A percentile compares a stretch with the other conserved stretches of the same genome.
phyloP scores from a whole-genome alignment of 2,329 filamentous ascomycete species.

The Fusarium sacchari region DNA sequence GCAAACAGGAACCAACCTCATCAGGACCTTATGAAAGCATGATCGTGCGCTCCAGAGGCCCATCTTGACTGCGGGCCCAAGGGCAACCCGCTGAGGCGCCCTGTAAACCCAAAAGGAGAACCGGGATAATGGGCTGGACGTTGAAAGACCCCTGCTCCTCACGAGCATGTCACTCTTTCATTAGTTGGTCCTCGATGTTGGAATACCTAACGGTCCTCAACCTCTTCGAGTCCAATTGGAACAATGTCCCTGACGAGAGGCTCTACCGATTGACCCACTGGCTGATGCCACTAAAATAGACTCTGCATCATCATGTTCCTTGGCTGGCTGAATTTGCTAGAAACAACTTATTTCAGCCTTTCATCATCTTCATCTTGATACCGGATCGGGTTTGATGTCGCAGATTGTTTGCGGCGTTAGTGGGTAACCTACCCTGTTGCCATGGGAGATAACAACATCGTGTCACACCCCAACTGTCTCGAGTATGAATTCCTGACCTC shows the following conservation, averaged over 20 bases:
- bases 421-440: conserved; percentile 28
- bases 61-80: conserved; percentile 19
- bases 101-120: conserved; percentile 16
- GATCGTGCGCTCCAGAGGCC: conserved; percentile 17
- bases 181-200: background rate
- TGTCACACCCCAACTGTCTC: conserved; percentile 14
- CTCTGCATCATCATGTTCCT: conserved; percentile 2
- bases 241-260: conserved; percentile 7
- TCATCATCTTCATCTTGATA: conserved; percentile 16
- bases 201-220: conserved; percentile 17
- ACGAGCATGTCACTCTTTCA: conserved; percentile 4
- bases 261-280: conserved; percentile 16
- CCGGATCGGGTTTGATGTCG: conserved; percentile 20
- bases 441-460: conserved; percentile 32
- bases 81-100: conserved; percentile 12
- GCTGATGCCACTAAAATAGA: conserved; percentile 10
- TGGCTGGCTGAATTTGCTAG: conserved; percentile 19
- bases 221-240: conserved; percentile 9
- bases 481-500: conserved; percentile 10
- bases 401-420: conserved; percentile 19
- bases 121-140: conserved; percentile 17
- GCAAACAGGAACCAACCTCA: conserved; percentile 9
- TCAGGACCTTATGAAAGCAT: background rate
- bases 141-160: conserved; percentile 21
- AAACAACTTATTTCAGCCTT: conserved; percentile 13